Conservation (phyloP, 2,329 filamentous ascomycete species). For the Sporothrix mexicana region DNA sequence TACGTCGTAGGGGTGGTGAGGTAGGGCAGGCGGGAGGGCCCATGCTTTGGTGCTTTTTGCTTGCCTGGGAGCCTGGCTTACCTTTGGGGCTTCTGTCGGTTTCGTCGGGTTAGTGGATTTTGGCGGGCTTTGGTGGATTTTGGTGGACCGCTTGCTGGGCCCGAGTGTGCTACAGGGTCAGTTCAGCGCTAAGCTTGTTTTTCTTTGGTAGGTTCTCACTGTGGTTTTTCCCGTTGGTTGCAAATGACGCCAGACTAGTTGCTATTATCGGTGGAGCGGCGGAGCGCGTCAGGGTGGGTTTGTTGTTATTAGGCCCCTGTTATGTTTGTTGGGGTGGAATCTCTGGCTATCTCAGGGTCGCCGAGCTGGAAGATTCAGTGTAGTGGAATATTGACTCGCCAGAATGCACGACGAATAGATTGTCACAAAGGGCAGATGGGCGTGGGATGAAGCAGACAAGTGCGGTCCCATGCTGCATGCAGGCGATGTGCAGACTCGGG, state of each 20-base stretch:
- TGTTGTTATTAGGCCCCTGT: background rate
- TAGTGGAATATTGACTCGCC: background rate
- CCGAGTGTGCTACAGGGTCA: slow-evolving; percentile 21
- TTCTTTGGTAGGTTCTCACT: background rate
- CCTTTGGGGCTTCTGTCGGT: slow-evolving; percentile 7
- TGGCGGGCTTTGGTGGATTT: background rate
- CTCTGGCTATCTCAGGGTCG: background rate
- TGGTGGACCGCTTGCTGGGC: slow-evolving; percentile 7
- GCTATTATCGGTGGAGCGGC: slow-evolving; percentile 15
- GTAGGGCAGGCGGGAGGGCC: background rate
- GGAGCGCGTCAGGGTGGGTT: slow-evolving; percentile 23
- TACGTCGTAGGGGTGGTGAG: background rate
- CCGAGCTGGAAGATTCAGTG: background rate
- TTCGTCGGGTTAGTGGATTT: background rate
- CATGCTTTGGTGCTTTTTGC: slow-evolving; percentile 9
- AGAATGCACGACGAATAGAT: background rate
- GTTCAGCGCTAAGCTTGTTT: slow-evolving; percentile 11
- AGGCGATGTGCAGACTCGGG: slow-evolving; percentile 14
- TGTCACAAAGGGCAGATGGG: background rate
- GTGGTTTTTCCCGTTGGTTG: slow-evolving; percentile 12
- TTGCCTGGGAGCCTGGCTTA: background rate
- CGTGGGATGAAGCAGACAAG: background rate
- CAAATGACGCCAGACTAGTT: slow-evolving; percentile 26
- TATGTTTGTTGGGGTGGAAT: slow-evolving; percentile 3
- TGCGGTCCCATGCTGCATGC: slow-evolving; percentile 1